These are phyloP conservation scores for Allantophomopsis lycopodina DNA, from an alignment of 2,329 filamentous ascomycete species.

Conservation along the genomic window DNA sequence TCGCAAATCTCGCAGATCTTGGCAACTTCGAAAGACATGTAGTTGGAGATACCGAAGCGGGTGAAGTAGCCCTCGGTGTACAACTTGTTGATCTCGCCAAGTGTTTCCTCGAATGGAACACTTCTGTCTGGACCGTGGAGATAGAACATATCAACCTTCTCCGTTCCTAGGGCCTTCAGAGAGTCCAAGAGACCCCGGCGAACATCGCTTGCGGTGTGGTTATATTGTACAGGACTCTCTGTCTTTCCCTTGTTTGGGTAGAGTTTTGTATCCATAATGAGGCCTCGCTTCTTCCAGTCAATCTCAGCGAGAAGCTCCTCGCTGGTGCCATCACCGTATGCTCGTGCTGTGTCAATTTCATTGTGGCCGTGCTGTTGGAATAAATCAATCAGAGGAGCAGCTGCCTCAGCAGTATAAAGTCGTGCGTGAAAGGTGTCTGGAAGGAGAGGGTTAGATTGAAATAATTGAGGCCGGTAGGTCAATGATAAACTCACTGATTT, in stretches of 20 bases:
- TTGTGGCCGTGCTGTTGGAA: constrained; percentile 53
- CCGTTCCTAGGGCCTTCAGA: constrained; percentile 36
- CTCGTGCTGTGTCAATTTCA: constrained; percentile 56
- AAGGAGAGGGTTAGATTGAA: neutral
- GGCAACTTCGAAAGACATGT: constrained; percentile 24
- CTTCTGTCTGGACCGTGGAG: constrained; percentile 15
- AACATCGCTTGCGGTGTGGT: constrained; percentile 35
- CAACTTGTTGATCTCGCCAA: constrained; percentile 17
- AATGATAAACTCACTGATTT: constrained; percentile 1
- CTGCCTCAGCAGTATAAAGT: constrained; percentile 26
- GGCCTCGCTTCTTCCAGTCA: constrained; percentile 46
- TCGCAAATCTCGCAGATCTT: constrained; percentile 18
- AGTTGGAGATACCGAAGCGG: constrained; percentile 48
- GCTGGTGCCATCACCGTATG: constrained; percentile 49
- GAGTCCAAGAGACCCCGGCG: constrained; percentile 32
- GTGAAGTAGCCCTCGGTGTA: constrained; percentile 19
- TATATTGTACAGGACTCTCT: constrained; percentile 2
- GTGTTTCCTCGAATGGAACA: constrained; percentile 14
- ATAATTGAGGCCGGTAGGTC: neutral
- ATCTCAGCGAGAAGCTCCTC: constrained; percentile 48
- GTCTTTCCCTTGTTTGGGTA: constrained; percentile 4
- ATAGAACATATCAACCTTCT: constrained; percentile 21
- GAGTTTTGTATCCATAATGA: constrained; percentile 48
- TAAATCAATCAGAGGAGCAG: constrained; percentile 45
- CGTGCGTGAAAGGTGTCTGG: constrained; percentile 6